These are phyloP conservation scores for Scheffersomyces coipomensis DNA, from an alignment of 805 yeast species.

Conservation along the genomic window DNA sequence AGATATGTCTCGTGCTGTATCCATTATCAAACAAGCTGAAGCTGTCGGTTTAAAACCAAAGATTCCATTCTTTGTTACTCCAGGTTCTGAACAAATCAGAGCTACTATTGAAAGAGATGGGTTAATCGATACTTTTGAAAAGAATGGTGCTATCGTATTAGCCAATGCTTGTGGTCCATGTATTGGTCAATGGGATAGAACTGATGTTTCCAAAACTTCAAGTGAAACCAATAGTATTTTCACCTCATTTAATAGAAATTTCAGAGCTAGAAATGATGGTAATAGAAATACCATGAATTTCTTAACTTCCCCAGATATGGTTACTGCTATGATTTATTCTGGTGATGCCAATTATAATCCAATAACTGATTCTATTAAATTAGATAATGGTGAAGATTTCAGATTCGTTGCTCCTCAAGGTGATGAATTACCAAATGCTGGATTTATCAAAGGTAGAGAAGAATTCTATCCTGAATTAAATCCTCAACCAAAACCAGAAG, in stretches of 20 bases:
- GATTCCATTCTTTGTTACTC: conserved; percentile 91
- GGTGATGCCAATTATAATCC: conserved; percentile 95
- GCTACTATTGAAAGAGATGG: conserved; percentile 98
- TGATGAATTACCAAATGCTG: conserved; percentile 75
- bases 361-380: conserved; percentile 74
- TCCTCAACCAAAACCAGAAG: conserved; percentile 63
- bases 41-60: conserved; percentile 84
- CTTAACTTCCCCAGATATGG: conserved; percentile 97
- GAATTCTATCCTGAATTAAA: conserved; percentile 73
- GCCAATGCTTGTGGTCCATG: conserved; percentile 99
- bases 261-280: conserved; percentile 97
- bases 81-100: conserved; percentile 97
- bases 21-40: conserved; percentile 85
- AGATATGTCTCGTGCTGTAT: conserved; percentile 96
- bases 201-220: conserved; percentile 64
- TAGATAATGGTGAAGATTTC: conserved; percentile 69
- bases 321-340: conserved; percentile 93
- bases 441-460: conserved; percentile 73
- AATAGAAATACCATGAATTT: conserved; percentile 97
- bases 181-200: conserved; percentile 99
- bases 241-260: conserved; percentile 96
- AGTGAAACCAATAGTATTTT: conserved; percentile 82
- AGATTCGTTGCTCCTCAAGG: conserved; percentile 79
- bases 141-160: conserved; percentile 86
- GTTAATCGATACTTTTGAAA: conserved; percentile 71